Conservation (phyloP, 495 filamentous ascomycete species). For the Acidomyces sp. region DNA sequence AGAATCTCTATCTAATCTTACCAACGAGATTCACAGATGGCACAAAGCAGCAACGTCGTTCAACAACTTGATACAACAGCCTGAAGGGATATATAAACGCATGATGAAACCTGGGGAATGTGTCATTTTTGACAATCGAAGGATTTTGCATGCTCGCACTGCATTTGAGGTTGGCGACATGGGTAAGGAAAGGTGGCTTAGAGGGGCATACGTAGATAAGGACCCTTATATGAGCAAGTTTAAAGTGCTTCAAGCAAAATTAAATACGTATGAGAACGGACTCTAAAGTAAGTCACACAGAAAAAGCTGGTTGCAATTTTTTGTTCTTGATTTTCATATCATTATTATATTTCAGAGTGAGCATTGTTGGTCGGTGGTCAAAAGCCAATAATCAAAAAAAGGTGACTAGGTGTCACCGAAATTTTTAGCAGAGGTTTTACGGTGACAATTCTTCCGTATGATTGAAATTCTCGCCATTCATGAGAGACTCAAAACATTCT, state of each 20-base stretch:
- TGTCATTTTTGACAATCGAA: conserved; percentile 73
- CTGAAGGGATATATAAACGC: conserved; percentile 47
- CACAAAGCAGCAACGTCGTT: conserved; percentile 34
- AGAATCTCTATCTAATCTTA: neutral
- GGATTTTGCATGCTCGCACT: conserved; percentile 62
- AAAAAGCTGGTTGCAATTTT: too few relatives aligned
- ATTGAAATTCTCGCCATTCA: too few relatives aligned
- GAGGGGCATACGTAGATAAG: conserved; percentile 67
- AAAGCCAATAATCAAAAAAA: too few relatives aligned
- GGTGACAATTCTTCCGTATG: too few relatives aligned
- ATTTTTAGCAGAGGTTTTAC: too few relatives aligned
- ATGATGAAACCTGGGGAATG: conserved; percentile 67
- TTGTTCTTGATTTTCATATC: too few relatives aligned
- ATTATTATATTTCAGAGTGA: too few relatives aligned
- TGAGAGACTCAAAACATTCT: too few relatives aligned
- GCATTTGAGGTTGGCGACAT: conserved; percentile 45
- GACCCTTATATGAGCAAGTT: conserved; percentile 49
- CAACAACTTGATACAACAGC: conserved; percentile 33
- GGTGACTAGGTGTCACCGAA: too few relatives aligned
- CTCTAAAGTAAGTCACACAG: too few relatives aligned
- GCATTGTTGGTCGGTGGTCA: too few relatives aligned
- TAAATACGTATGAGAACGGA: too few relatives aligned
- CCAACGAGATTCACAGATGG: conserved; percentile 7
- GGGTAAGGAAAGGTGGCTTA: conserved; percentile 60
- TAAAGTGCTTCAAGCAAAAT: conserved; percentile 31